phyloP scores from a whole-genome alignment of 208 protist species.

The Leishmania gerbilli region DNA sequence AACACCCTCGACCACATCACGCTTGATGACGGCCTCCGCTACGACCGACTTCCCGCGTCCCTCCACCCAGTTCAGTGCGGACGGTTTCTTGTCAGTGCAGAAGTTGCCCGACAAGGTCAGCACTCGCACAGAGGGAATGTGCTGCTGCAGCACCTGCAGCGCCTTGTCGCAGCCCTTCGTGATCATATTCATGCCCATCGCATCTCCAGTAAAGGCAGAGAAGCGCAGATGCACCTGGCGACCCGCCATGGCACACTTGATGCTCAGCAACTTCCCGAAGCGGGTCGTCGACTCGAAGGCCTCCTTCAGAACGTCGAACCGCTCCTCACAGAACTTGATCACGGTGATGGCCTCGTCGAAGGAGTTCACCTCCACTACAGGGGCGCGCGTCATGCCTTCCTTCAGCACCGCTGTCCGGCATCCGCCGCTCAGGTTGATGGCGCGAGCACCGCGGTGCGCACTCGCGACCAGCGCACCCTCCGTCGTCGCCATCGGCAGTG shows the following conservation, averaged over 20 bases:
- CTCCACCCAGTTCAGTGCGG: slow-evolving; percentile 98
- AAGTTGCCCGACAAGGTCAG: slow-evolving; percentile 96
- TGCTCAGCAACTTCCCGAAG: slow-evolving; percentile 92
- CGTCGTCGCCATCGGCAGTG: slow-evolving; percentile 98
- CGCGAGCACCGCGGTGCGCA: slow-evolving; percentile 95
- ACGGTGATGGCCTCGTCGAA: slow-evolving; percentile 83
- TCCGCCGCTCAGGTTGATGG: slow-evolving; percentile 92
- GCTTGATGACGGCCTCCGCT: slow-evolving; percentile 93
- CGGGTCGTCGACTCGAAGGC: slow-evolving; percentile 95
- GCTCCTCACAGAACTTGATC: slow-evolving; percentile 91
- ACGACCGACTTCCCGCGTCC: slow-evolving; percentile 97
- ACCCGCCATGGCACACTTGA: slow-evolving; percentile 91
- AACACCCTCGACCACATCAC: slow-evolving; percentile 88
- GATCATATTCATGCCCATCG: slow-evolving; percentile 99
- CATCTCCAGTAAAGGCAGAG: slow-evolving; percentile 95
- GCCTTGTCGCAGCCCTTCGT: slow-evolving; percentile 97
- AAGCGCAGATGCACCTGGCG: slow-evolving; percentile 95
- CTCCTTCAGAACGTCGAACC: slow-evolving; percentile 78
- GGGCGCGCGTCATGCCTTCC: slow-evolving; percentile 98
- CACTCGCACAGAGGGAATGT: slow-evolving; percentile 93
- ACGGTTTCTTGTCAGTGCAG: slow-evolving; percentile 99
- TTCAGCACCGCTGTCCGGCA: slow-evolving; percentile 88
- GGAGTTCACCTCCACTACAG: slow-evolving; percentile 89
- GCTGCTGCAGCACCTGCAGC: slow-evolving; percentile 79
- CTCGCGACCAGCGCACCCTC: slow-evolving; percentile 97